phyloP scores from a whole-genome alignment of 2,329 filamentous ascomycete genomes.

The Alternaria tenuissima region DNA sequence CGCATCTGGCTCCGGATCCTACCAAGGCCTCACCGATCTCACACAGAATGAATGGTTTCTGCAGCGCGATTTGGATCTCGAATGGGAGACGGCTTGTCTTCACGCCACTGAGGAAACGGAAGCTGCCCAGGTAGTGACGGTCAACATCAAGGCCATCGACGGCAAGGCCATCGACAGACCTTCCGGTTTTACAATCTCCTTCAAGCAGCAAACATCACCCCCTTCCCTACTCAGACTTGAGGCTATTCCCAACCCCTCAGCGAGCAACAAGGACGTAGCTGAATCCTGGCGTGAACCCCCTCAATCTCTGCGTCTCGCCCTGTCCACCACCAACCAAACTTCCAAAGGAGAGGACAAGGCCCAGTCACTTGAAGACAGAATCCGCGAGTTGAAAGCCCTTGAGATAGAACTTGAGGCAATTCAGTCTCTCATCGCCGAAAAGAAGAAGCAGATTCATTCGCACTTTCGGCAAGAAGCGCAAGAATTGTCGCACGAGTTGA shows the following conservation, averaged over 20 bases:
- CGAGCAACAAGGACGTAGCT: conserved; percentile 35
- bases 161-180: conserved; percentile 40
- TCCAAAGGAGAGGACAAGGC: conserved; percentile 11
- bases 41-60: conserved; percentile 45
- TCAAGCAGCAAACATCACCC: conserved; percentile 49
- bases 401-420: conserved; percentile 50
- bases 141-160: conserved; percentile 52
- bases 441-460: conserved; percentile 46
- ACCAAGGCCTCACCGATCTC: conserved; percentile 39
- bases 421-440: conserved; percentile 46
- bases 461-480: conserved; percentile 41
- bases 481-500: conserved; percentile 50
- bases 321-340: conserved; percentile 18
- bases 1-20: conserved; percentile 46
- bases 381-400: conserved; percentile 53
- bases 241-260: conserved; percentile 41
- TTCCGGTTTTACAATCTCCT: conserved; percentile 52
- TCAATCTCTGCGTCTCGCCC: conserved; percentile 40
- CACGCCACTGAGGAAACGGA: conserved; percentile 37
- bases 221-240: conserved; percentile 50
- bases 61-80: conserved; percentile 49
- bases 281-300: conserved; percentile 51
- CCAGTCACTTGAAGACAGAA: conserved; percentile 48
- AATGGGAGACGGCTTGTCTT: conserved; percentile 52
- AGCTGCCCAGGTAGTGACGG: conserved; percentile 50